Percentiles rank a stretch among this genome's conserved stretches.
Conservation (phyloP, 2,329 filamentous ascomycete genomes). For the Pyrenophora seminiperda region DNA sequence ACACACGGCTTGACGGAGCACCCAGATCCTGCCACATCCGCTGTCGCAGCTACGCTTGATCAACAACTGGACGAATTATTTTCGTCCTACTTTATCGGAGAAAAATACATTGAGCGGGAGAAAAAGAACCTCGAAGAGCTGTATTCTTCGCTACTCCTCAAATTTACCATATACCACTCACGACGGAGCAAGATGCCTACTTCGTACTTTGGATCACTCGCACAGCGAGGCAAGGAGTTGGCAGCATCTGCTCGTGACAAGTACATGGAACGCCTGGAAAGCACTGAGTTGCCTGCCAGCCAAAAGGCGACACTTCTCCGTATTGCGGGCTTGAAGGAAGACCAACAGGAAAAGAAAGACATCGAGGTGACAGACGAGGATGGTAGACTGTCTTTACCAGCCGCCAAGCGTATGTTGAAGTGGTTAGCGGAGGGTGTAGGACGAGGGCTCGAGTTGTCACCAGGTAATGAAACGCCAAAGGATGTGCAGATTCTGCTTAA, state of each 20-base stretch:
- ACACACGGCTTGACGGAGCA: constrained; percentile 93
- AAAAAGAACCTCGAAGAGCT: constrained; percentile 75
- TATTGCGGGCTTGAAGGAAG: constrained; percentile 80
- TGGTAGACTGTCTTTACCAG: constrained; percentile 78
- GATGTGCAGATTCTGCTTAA: constrained; percentile 86
- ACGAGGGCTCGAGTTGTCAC: constrained; percentile 86
- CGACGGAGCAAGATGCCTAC: constrained; percentile 84
- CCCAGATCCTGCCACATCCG: constrained; percentile 85
- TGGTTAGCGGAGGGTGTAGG: constrained; percentile 97
- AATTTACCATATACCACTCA: constrained; percentile 94
- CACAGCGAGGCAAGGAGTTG: constrained; percentile 87
- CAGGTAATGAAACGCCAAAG: constrained; percentile 86
- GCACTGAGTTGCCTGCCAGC: constrained; percentile 82
- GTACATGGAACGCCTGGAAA: constrained; percentile 87
- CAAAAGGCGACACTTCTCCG: constrained; percentile 90
- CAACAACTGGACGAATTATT: constrained; percentile 70
- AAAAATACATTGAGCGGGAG: constrained; percentile 69
- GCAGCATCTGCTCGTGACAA: constrained; percentile 87
- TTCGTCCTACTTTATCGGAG: constrained; percentile 68
- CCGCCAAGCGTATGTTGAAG: constrained; percentile 96
- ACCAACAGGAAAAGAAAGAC: constrained; percentile 77
- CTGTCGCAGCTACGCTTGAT: constrained; percentile 75
- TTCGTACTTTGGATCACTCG: constrained; percentile 89
- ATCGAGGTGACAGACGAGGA: constrained; percentile 92
- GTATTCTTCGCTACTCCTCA: constrained; percentile 91